Evolutionary conservation across 768 basidiomycete species (phyloP), one percentile per base, ranked within the genome.

Genomic region (Crepidotus variabilis): DNA sequence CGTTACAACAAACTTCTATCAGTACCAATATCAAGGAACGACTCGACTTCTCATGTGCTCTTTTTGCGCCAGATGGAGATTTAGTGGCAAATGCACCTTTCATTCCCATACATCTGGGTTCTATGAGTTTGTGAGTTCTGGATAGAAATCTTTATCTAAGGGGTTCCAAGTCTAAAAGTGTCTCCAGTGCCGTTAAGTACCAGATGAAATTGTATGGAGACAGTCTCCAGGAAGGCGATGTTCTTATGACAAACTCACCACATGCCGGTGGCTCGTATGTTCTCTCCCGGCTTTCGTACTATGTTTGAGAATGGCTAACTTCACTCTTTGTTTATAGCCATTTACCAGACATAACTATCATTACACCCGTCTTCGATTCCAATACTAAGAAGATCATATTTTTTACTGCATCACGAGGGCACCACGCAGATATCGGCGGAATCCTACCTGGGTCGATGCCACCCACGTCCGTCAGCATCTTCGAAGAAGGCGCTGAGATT

Each of bases 1-100:
- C 90, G 0, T 75, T 95, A 21, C 92, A 90, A 69, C 90, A 95
- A 69, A 95, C 94, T 0, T 86, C 93, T 2, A 94, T 94, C 64
- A 87, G 88, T 66, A 94, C 93, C 14, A 95, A 98, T 66, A 96
- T 96, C 79, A 96, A 95, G 72, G 95, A 97, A 70, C 83, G 95
- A 2, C 82, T 97, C 47, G 95, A 97, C 71, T 97, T 92, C 69
- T 93, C 90, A 9, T 98, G 95, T 71, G 95, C 95, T 1, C 75
- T 98, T 35, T 98, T 98, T 63, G 90, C 91, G 0, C 92, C 94
- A n/a, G 89, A 92, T 61, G 95, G 95, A 0, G 93, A 93, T 63
- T 78, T 98, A 18, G 92, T 97, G 36, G 95, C 95, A 35, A 98
- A 97, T 72, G 93, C 92, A 8, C 94, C 92, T 4, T 92, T 90